Percentiles rank a stretch among this genome's conserved stretches.
Evolutionary conservation across 1,139 yeast species (phyloP).

Genomic region (Geotrichum reessii): DNA sequence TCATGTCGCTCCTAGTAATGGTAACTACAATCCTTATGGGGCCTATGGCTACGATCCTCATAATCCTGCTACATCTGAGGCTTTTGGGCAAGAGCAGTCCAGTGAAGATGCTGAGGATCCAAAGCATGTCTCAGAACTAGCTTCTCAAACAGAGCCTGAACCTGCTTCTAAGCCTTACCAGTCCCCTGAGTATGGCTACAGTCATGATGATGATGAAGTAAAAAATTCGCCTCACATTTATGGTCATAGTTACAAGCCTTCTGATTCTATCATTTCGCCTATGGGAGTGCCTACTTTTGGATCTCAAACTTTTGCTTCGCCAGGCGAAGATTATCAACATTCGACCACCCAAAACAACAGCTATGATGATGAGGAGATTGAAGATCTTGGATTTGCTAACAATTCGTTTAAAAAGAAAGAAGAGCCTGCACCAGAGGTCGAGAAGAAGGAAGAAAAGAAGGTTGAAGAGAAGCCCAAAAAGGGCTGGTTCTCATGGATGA

Average conservation of each 20-base stretch:
- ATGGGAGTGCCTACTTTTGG: conserved; percentile 15
- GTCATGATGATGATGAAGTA: not conserved
- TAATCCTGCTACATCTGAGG: not conserved
- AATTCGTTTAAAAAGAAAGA: conserved; percentile 15
- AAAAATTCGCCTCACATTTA: not conserved
- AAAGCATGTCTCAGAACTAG: conserved; percentile 1
- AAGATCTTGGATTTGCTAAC: conserved; percentile 32
- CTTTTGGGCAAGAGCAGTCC: not conserved
- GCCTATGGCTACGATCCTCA: conserved; percentile 9
- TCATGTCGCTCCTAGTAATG: conserved; percentile 1
- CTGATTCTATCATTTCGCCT: conserved; percentile 13
- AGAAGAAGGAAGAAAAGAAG: conserved; percentile 25
- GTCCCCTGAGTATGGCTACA: conserved; percentile 27
- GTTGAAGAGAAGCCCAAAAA: conserved; percentile 1
- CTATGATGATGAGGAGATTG: conserved; percentile 36
- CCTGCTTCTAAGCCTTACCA: conserved; percentile 16
- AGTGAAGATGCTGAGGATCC: conserved; percentile 2
- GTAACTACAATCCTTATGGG: conserved; percentile 16
- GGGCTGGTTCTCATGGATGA: conserved; percentile 51
- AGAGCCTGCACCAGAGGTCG: conserved; percentile 9
- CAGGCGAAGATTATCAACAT: not conserved
- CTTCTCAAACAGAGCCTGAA: not conserved
- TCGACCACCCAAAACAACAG: not conserved
- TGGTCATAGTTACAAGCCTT: conserved; percentile 3
- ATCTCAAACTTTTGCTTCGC: not conserved